These are phyloP conservation scores for Adansonia rubrostipa DNA, from an alignment of 441 rosid species.

Conservation along the genomic window DNA sequence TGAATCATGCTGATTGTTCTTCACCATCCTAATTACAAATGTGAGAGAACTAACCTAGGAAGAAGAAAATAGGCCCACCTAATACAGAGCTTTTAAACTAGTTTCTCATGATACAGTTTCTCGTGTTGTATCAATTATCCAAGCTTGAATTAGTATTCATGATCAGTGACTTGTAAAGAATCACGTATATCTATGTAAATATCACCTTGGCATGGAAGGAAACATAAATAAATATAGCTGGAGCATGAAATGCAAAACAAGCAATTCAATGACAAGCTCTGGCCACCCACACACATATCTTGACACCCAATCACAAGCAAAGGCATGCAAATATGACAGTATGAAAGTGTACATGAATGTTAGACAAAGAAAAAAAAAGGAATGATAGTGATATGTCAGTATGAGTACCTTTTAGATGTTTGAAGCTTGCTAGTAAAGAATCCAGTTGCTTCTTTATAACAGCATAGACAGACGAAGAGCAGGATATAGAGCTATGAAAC, in stretches of 20 bases:
- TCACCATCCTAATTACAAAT: neutral
- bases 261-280: conserved; percentile 5
- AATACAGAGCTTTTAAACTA: neutral
- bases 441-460: conserved; percentile 59
- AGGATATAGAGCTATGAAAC: conserved; percentile 67
- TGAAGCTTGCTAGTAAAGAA: conserved; percentile 45
- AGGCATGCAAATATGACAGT: neutral
- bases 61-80: neutral
- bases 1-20: neutral
- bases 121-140: neutral
- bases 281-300: neutral
- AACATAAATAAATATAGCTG: neutral
- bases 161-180: neutral
- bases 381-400: conserved; percentile 10
- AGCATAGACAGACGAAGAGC: conserved; percentile 55
- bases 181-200: neutral
- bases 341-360: conserved; percentile 6
- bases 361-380: conserved; percentile 10
- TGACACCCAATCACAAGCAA: neutral
- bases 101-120: neutral
- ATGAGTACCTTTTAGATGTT: conserved; percentile 48
- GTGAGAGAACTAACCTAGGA: neutral
- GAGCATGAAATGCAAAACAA: neutral
- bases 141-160: conserved; percentile 7
- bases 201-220: neutral